A percentile compares a stretch with the other conserved stretches of the same genome.
Evolutionary conservation across 169 alveolate species (phyloP).

Genomic region (Plasmodium coatneyi): DNA sequence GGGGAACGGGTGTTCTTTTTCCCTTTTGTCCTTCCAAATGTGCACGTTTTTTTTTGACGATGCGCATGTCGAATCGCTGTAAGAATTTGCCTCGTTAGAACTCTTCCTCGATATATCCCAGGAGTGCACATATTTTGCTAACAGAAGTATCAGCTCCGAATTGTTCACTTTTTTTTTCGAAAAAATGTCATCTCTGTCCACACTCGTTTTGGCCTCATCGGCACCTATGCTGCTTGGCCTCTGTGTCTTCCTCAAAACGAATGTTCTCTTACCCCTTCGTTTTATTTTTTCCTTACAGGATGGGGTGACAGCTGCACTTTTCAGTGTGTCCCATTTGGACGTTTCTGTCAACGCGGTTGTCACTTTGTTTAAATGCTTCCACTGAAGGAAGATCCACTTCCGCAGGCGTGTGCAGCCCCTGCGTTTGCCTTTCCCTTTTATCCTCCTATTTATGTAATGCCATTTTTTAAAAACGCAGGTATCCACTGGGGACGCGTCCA

Average conservation of each 20-base stretch:
- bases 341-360: neutral
- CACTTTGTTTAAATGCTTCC: neutral
- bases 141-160: neutral
- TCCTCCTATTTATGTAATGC: slow-evolving; percentile 21
- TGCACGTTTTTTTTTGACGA: neutral
- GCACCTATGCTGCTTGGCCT: neutral
- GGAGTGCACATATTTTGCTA: neutral
- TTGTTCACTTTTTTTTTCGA: neutral
- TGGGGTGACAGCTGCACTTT: slow-evolving; percentile 3
- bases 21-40: neutral
- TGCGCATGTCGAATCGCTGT: neutral
- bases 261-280: neutral
- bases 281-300: slow-evolving; percentile 9
- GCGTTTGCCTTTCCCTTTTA: neutral
- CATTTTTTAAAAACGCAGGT: slow-evolving; percentile 14
- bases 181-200: neutral
- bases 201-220: neutral
- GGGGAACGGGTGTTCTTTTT: neutral
- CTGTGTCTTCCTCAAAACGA: slow-evolving; percentile 4
- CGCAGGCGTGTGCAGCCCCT: neutral
- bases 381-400: neutral
- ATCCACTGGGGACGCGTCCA: neutral
- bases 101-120: neutral
- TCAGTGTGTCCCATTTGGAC: neutral
- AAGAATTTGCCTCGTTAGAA: neutral